A percentile compares a stretch with the other conserved stretches of the same genome.
Evolutionary conservation across 2,329 filamentous ascomycete genomes (phyloP).

Genomic region (Nakataea oryzae): DNA sequence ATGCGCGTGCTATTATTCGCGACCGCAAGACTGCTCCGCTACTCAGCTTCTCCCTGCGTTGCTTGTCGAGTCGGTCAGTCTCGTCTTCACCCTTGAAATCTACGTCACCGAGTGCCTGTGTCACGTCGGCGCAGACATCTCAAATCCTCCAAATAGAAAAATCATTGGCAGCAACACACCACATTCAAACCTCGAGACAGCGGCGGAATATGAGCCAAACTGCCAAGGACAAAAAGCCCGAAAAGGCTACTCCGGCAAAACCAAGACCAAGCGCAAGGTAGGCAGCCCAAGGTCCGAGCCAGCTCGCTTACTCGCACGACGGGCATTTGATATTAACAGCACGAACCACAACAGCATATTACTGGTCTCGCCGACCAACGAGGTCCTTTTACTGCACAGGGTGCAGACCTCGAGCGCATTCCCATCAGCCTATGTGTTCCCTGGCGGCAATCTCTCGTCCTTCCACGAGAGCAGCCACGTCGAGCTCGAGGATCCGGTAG

Average conservation of each 20-base stretch:
- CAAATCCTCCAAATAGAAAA: not conserved
- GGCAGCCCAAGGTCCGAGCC: not conserved
- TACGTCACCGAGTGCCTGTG: too few species aligned
- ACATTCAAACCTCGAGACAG: not conserved
- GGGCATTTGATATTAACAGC: not conserved
- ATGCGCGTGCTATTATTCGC: too few species aligned
- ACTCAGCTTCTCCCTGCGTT: too few species aligned
- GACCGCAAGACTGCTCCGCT: too few species aligned
- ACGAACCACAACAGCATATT: slow-evolving; percentile 50
- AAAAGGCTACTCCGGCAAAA: not conserved
- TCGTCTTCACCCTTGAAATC: too few species aligned
- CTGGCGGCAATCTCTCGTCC: slow-evolving; percentile 72
- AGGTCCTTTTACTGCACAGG: slow-evolving; percentile 79
- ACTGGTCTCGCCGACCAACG: slow-evolving; percentile 74
- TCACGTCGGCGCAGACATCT: not conserved
- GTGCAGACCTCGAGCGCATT: slow-evolving; percentile 77
- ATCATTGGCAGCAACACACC: not conserved
- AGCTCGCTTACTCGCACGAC: not conserved
- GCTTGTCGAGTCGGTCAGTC: too few species aligned
- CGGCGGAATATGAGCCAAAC: not conserved
- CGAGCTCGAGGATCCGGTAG: slow-evolving; percentile 33
- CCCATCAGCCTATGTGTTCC: slow-evolving; percentile 88
- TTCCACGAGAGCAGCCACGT: slow-evolving; percentile 59
- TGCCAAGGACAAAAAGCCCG: not conserved
- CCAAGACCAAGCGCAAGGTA: not conserved